These are phyloP conservation scores for Diaporthe vexans DNA, from an alignment of 2,329 filamentous ascomycete genomes.

Conservation along the genomic window DNA sequence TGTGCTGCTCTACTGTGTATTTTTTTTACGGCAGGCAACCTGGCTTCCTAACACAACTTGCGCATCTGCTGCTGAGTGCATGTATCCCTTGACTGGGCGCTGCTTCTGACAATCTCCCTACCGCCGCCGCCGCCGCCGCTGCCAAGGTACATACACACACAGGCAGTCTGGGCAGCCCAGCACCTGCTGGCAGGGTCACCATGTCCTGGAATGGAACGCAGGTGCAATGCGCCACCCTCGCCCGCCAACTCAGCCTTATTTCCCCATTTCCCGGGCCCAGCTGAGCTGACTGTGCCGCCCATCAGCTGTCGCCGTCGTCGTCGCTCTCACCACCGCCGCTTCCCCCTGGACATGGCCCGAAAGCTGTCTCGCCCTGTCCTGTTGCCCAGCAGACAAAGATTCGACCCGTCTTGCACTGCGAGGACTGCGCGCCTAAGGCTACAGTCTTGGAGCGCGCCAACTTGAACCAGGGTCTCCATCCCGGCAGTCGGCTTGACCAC, in stretches of 20 bases:
- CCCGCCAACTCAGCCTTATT: conserved; percentile 31
- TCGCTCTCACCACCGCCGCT: background rate
- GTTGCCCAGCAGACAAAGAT: conserved; percentile 8
- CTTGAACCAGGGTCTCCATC: conserved; percentile 28
- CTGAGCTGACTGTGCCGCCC: conserved; percentile 23
- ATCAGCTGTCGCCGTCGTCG: background rate
- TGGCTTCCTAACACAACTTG: too few relatives aligned
- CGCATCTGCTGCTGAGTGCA: background rate
- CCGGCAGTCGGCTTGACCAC: conserved; percentile 12
- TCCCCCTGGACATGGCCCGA: conserved; percentile 26
- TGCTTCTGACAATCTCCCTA: conserved; percentile 14
- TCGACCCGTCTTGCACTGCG: conserved; percentile 8
- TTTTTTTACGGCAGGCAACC: background rate
- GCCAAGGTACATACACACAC: background rate
- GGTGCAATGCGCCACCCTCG: conserved; percentile 32
- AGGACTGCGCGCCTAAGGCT: background rate
- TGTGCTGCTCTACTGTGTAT: background rate
- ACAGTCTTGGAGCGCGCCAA: background rate
- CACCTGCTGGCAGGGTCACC: background rate
- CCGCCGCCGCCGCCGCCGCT: conserved; percentile 1
- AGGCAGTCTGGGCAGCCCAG: background rate
- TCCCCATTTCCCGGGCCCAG: background rate
- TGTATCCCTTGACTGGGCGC: background rate
- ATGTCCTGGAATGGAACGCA: conserved; percentile 11
- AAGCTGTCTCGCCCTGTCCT: background rate